Evolutionary conservation across 225 moss, liverwort and hornwort species (phyloP).

Genomic region (Pseudisothecium myosuroides): DNA sequence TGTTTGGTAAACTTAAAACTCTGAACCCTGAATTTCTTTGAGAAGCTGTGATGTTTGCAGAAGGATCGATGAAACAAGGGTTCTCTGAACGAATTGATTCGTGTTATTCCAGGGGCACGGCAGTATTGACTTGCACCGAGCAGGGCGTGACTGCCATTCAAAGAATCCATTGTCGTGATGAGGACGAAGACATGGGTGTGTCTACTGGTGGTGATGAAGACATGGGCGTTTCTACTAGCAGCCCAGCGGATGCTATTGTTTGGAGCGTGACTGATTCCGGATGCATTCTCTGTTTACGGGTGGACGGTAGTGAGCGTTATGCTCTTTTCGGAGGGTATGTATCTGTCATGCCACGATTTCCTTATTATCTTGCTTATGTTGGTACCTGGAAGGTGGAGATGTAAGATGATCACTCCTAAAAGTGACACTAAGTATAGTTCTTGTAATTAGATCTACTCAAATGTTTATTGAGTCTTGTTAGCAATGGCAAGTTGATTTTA

Average conservation of each 20-base stretch:
- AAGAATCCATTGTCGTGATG: slow-evolving; percentile 24
- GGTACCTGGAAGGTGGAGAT: not conserved
- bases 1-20: slow-evolving; percentile 23
- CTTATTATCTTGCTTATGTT: not conserved
- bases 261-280: slow-evolving; percentile 75
- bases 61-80: not conserved
- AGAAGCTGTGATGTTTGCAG: not conserved
- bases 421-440: not conserved
- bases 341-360: not conserved
- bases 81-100: not conserved
- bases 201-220: slow-evolving; percentile 18
- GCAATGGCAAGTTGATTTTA: not conserved
- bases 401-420: not conserved
- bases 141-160: slow-evolving; percentile 70
- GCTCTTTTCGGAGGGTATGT: slow-evolving; percentile 74
- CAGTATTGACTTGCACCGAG: slow-evolving; percentile 74
- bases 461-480: not conserved
- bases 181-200: slow-evolving; percentile 27
- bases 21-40: not conserved
- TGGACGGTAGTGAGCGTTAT: slow-evolving; percentile 58
- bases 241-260: slow-evolving; percentile 4
- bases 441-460: not conserved
- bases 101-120: slow-evolving; percentile 34
- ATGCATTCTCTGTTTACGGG: slow-evolving; percentile 55
- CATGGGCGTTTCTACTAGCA: slow-evolving; percentile 22